Evolutionary conservation across 2,329 filamentous ascomycete genomes (phyloP).

Genomic region (Claviceps cyperi): DNA sequence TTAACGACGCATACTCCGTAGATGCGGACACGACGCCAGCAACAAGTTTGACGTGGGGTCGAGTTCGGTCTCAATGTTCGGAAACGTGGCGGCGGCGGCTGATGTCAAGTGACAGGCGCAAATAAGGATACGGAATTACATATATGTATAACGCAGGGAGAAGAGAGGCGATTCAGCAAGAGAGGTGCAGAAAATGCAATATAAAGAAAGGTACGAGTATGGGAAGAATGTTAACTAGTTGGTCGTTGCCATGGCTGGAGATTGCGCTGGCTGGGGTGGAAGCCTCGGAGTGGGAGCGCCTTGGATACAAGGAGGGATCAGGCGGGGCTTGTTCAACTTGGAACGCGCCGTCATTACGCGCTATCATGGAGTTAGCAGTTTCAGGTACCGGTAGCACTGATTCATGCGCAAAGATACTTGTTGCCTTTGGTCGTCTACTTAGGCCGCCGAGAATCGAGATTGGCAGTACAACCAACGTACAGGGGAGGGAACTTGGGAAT

Average conservation of each 20-base stretch:
- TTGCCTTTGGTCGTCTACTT: neutral
- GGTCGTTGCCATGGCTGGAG: neutral
- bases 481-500: neutral
- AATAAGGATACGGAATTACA: too few species aligned
- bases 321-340: too few species aligned
- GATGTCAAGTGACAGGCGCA: neutral
- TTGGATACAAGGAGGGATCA: too few species aligned
- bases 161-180: too few species aligned
- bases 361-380: neutral
- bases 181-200: too few species aligned
- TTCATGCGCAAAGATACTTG: neutral
- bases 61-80: neutral
- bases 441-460: neutral
- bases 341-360: neutral
- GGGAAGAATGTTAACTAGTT: neutral
- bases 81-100: neutral
- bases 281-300: neutral
- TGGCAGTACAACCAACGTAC: neutral
- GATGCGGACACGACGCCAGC: neutral
- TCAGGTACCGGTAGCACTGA: neutral
- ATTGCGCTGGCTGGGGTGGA: neutral
- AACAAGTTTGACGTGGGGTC: neutral
- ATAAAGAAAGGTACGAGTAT: too few species aligned
- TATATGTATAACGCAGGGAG: too few species aligned
- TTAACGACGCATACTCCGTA: conserved; percentile 5